Conservation (phyloP, 148 eudicot genomes). For the Bassia scoparia region DNA sequence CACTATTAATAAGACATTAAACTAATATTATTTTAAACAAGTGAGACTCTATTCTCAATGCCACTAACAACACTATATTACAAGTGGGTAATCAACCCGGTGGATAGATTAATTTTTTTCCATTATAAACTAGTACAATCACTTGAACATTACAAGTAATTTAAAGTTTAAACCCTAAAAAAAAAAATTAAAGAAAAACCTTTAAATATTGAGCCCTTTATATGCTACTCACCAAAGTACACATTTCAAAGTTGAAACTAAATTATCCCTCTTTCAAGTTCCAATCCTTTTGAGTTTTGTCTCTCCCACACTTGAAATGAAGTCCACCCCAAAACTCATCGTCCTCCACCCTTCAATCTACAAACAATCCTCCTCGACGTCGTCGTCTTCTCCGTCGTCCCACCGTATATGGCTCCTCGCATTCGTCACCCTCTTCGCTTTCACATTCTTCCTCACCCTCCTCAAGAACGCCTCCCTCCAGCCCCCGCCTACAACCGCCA, state of each 20-base stretch:
- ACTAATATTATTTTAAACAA: too few relatives aligned
- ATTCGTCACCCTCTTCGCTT: slow-evolving; percentile 36
- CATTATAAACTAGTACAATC: too few relatives aligned
- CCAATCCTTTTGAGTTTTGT: not conserved
- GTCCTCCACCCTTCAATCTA: slow-evolving; percentile 55
- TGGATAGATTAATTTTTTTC: too few relatives aligned
- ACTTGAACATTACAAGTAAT: too few relatives aligned
- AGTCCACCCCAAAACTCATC: slow-evolving; percentile 52
- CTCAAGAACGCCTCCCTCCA: slow-evolving; percentile 24
- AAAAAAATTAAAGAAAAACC: not conserved
- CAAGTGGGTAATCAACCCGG: too few relatives aligned
- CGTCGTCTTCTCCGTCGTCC: slow-evolving; percentile 13
- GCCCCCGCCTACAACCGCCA: slow-evolving; percentile 21
- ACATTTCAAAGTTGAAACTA: not conserved
- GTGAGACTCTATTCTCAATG: too few relatives aligned
- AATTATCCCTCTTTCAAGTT: not conserved
- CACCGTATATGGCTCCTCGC: slow-evolving; percentile 42
- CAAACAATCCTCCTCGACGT: slow-evolving; percentile 32
- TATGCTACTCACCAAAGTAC: not conserved
- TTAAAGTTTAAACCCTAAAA: not conserved
- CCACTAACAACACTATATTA: too few relatives aligned
- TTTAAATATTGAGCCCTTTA: not conserved
- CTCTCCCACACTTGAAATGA: slow-evolving; percentile 42
- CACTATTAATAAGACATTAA: too few relatives aligned
- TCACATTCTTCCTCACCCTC: slow-evolving; percentile 43